Conservation (phyloP, 257 asterid species). For the Rhazya stricta region DNA sequence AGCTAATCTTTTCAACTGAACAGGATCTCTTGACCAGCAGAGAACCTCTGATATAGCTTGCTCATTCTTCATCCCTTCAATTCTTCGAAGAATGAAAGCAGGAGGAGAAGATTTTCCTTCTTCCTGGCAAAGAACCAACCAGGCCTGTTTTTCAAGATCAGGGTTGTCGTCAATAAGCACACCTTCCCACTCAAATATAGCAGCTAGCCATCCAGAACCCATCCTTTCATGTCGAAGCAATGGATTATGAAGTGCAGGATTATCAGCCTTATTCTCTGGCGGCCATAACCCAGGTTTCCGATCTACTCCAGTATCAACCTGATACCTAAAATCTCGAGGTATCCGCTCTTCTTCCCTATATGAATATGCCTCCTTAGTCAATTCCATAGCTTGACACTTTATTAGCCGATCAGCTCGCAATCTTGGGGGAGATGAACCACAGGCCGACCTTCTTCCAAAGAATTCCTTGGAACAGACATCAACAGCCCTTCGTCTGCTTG, state of each 20-base stretch:
- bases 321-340: constrained; percentile 43
- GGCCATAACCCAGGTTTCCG: constrained; percentile 70
- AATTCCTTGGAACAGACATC: constrained; percentile 27
- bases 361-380: constrained; percentile 55
- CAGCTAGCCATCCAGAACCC: constrained; percentile 98
- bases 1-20: constrained; percentile 57
- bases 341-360: constrained; percentile 48
- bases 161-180: constrained; percentile 81
- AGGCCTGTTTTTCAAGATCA: constrained; percentile 80
- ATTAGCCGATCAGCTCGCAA: constrained; percentile 22
- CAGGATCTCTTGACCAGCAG: constrained; percentile 91
- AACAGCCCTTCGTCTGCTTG: constrained; percentile 31
- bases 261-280: constrained; percentile 78
- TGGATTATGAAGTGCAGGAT: constrained; percentile 74
- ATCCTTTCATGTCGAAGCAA: constrained; percentile 85
- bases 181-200: constrained; percentile 95
- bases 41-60: constrained; percentile 94
- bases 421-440: constrained; percentile 17
- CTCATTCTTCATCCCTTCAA: constrained; percentile 96
- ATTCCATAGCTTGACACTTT: constrained; percentile 67
- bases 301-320: constrained; percentile 49
- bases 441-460: constrained; percentile 27
- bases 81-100: constrained; percentile 61
- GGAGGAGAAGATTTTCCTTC: constrained; percentile 86
- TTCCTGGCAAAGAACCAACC: constrained; percentile 75